Percentiles rank a stretch among this genome's conserved stretches.
Evolutionary conservation across 441 rosid genomes (phyloP).

Genomic region (Aquilaria agallochum): DNA sequence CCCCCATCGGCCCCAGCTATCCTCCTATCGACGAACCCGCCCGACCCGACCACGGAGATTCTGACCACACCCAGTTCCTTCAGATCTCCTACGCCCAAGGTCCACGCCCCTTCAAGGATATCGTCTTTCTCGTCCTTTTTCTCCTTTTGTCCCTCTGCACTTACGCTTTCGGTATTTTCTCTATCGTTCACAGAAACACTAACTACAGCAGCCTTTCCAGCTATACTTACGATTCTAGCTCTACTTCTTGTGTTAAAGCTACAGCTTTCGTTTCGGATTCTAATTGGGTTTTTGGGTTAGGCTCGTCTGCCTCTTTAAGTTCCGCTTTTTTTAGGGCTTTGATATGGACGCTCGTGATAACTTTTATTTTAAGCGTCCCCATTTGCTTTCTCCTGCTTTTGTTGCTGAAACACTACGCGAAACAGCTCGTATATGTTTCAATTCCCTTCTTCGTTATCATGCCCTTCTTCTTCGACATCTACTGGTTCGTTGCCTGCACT

Average conservation of each 20-base stretch:
- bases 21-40: conserved; percentile 34
- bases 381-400: conserved; percentile 58
- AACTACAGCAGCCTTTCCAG: conserved; percentile 46
- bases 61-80: conserved; percentile 73
- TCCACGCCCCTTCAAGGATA: conserved; percentile 71
- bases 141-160: conserved; percentile 43
- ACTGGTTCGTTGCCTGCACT: conserved; percentile 91
- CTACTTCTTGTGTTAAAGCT: conserved; percentile 55
- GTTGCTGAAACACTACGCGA: conserved; percentile 71
- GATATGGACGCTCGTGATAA: conserved; percentile 65
- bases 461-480: conserved; percentile 65
- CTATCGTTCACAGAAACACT: conserved; percentile 47
- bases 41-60: conserved; percentile 26
- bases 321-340: conserved; percentile 35
- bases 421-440: conserved; percentile 68
- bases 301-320: conserved; percentile 18
- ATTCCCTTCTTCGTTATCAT: conserved; percentile 70
- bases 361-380: conserved; percentile 66
- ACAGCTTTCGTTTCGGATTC: conserved; percentile 19
- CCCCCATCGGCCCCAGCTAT: conserved; percentile 18
- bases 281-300: conserved; percentile 15
- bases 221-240: conserved; percentile 42
- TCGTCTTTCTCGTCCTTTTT: conserved; percentile 62
- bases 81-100: conserved; percentile 82
- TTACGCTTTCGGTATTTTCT: conserved; percentile 64